phyloP scores from a whole-genome alignment of 176 grass and related monocot species.

The Hsuehochloa calcarea region DNA sequence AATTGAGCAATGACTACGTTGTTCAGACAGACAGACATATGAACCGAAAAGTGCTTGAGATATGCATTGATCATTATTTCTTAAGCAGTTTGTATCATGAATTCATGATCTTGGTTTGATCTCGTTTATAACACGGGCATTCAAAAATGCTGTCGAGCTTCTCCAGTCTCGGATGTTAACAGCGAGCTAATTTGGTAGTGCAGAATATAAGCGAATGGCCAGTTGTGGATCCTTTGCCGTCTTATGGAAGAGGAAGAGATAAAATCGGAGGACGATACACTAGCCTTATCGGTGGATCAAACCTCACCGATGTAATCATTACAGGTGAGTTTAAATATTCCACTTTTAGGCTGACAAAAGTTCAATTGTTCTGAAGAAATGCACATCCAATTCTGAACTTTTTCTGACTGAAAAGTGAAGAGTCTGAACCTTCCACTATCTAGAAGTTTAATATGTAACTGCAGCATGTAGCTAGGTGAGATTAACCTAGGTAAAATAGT shows the following conservation, averaged over 20 bases:
- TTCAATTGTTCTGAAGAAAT: not conserved
- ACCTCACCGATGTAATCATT: slow-evolving; percentile 76
- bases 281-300: slow-evolving; percentile 80
- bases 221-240: slow-evolving; percentile 73
- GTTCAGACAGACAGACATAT: not conserved
- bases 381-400: not conserved
- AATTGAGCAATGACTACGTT: not conserved
- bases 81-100: not conserved
- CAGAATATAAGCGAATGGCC: slow-evolving; percentile 76
- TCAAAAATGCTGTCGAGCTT: not conserved
- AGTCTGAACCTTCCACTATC: not conserved
- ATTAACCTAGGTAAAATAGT: too few relatives aligned
- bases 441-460: not conserved
- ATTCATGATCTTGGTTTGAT: not conserved
- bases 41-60: not conserved
- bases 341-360: not conserved
- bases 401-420: too few relatives aligned
- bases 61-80: not conserved
- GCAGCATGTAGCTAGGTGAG: not conserved
- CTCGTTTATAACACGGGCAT: not conserved
- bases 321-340: slow-evolving; percentile 32
- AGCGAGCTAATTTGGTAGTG: not conserved
- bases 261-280: slow-evolving; percentile 67
- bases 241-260: slow-evolving; percentile 83
- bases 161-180: not conserved